phyloP scores from a whole-genome alignment of 2,329 filamentous ascomycete genomes.

The Aspergillus uvarum region DNA sequence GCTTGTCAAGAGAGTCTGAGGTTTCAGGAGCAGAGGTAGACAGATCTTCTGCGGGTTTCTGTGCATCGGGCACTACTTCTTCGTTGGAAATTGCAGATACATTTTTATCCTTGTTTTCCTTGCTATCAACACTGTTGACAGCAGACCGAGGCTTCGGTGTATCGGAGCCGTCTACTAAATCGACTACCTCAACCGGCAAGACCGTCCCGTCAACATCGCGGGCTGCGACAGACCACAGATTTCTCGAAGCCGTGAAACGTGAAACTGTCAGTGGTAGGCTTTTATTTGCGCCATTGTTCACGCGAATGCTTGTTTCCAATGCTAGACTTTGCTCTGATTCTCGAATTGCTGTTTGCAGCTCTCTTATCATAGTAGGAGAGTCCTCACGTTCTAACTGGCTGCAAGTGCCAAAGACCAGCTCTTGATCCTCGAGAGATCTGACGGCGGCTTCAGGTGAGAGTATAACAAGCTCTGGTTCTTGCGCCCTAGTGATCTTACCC shows the following conservation, averaged over 20 bases:
- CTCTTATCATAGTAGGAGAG: constrained; percentile 58
- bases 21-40: background rate
- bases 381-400: constrained; percentile 76
- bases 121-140: background rate
- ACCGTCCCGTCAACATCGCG: constrained; percentile 65
- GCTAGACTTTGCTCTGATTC: constrained; percentile 30
- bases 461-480: constrained; percentile 55
- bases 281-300: background rate
- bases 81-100: background rate
- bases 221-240: constrained; percentile 70
- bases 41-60: background rate
- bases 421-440: constrained; percentile 65
- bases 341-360: constrained; percentile 32
- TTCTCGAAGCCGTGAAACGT: constrained; percentile 33
- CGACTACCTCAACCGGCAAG: constrained; percentile 62
- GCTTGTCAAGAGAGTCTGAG: background rate
- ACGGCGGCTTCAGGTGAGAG: constrained; percentile 69
- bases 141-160: background rate
- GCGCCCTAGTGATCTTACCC: constrained; percentile 23
- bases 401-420: constrained; percentile 82
- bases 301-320: constrained; percentile 1
- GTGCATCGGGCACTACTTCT: background rate
- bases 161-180: constrained; percentile 52
- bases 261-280: constrained; percentile 19
- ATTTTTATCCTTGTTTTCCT: background rate